Base-by-base conservation (phyloP, 2,329 filamentous ascomycete genomes). In the Waltergamsia citrina region DNA sequence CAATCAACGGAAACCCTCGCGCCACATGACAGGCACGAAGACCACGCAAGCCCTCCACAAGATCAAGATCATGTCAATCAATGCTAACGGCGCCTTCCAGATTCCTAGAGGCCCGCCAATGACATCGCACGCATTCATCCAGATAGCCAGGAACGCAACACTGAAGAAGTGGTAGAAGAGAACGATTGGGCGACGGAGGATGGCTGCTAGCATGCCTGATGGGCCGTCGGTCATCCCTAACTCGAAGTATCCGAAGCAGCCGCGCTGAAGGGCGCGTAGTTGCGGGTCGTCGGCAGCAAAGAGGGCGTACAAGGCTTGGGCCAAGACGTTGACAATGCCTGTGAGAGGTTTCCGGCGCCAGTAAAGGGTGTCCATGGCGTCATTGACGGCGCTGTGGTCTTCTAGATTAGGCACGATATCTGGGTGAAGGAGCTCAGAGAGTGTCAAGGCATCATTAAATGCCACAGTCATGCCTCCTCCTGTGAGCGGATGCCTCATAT, bases 401-500 rank as follows among this genome's bases (percentile, higher is more conserved):
- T 71, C 71, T 3, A 98, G 71, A 42, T 71, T 63, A 4, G 84
- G 80, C 0, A 95, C 70, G 7, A 62, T 59, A 25, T 71, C 62
- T 0, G 86, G 87, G 24, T 74, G 67, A 2, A 98, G 73, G 16
- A 95, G 65, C 7, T 81, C 71, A 1, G 81, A 67, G 18, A 98
- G 70, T 2, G 93, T 60, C 9, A 92, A 71, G 2, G 85, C 88
- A 52, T 98, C 92, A 61, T 90, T 94, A 58, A 98, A 83, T 2
- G 86, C 92, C 2, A 96, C 92, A 0, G 90, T 96, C 92, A 98
- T 98, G 47, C 92, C 92, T 44, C 92, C 92, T 34, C 92, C 92
- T 0, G 92, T 98, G 10, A 98, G 71, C 2, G 92, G 92, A 60
- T 98, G 92, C n/a, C 92, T 84, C 92, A 98, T 98, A 65, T 98